Evolutionary conservation across 2,329 filamentous ascomycete genomes (phyloP).

Genomic region (Cryphonectria nitschkei): DNA sequence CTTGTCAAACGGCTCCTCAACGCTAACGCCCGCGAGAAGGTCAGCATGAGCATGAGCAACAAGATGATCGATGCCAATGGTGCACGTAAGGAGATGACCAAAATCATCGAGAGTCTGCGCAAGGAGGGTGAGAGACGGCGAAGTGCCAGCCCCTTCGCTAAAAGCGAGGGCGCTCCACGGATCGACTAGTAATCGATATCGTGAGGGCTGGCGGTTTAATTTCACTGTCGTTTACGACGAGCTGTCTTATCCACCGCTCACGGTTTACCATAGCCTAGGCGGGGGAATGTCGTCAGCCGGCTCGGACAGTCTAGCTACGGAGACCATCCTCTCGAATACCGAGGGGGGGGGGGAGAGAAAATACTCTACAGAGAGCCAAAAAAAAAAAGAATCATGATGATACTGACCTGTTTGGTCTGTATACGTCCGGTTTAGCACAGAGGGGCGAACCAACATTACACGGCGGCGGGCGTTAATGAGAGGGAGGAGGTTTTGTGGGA

Average conservation of each 20-base stretch:
- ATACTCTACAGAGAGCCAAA: neutral
- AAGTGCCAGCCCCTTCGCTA: conserved; percentile 42
- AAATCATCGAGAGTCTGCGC: conserved; percentile 82
- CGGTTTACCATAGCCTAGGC: neutral
- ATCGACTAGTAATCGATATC: conserved; percentile 43
- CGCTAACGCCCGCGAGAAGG: conserved; percentile 80
- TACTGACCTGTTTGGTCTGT: neutral
- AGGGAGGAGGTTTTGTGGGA: neutral
- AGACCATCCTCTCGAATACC: neutral
- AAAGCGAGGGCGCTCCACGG: conserved; percentile 45
- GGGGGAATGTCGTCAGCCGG: neutral
- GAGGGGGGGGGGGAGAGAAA: neutral
- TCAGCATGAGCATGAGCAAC: conserved; percentile 90
- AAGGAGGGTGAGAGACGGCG: conserved; percentile 83
- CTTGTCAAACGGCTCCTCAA: conserved; percentile 80
- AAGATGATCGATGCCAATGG: conserved; percentile 80
- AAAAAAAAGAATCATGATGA: neutral
- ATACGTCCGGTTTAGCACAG: neutral
- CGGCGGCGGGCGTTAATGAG: conserved; percentile 4
- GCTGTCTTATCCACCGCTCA: neutral
- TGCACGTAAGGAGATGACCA: conserved; percentile 87
- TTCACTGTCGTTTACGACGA: neutral
- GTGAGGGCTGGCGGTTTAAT: neutral
- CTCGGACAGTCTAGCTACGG: neutral
- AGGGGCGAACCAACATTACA: neutral